Percentiles rank a stretch among this genome's conserved stretches.
Conservation (phyloP, 257 asterid genomes). For the Nicotiana tabacum region DNA sequence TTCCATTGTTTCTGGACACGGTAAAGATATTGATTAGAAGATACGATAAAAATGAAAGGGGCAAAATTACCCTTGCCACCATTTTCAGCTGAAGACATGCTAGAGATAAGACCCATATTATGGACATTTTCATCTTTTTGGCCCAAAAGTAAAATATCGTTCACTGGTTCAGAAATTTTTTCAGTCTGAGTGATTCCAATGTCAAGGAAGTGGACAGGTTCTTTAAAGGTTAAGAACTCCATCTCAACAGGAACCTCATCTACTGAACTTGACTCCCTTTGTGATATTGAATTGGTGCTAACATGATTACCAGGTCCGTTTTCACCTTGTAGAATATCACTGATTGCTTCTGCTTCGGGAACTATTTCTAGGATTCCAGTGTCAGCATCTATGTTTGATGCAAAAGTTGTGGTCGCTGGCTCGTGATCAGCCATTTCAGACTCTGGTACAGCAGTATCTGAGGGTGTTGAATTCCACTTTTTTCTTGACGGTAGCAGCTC, state of each 20-base stretch:
- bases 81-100: constrained; percentile 1
- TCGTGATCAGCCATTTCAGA: constrained; percentile 8
- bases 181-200: not conserved
- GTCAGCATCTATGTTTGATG: constrained; percentile 5
- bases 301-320: not conserved
- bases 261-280: constrained; percentile 9
- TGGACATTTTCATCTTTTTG: constrained; percentile 3
- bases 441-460: constrained; percentile 18
- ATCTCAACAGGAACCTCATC: constrained; percentile 3
- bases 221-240: not conserved
- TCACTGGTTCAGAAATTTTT: not conserved
- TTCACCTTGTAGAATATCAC: not conserved
- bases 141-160: not conserved
- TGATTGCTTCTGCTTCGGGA: constrained; percentile 10
- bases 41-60: not conserved
- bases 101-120: not conserved
- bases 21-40: not conserved
- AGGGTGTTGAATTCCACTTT: constrained; percentile 13
- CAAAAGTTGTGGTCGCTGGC: not conserved
- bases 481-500: constrained; percentile 13
- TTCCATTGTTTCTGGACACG: not conserved
- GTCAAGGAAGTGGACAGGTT: not conserved
- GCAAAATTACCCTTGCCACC: not conserved
- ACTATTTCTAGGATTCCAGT: not conserved
- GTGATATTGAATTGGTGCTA: not conserved